phyloP scores from a whole-genome alignment of 441 rosid species.

The Corymbia calophylla region DNA sequence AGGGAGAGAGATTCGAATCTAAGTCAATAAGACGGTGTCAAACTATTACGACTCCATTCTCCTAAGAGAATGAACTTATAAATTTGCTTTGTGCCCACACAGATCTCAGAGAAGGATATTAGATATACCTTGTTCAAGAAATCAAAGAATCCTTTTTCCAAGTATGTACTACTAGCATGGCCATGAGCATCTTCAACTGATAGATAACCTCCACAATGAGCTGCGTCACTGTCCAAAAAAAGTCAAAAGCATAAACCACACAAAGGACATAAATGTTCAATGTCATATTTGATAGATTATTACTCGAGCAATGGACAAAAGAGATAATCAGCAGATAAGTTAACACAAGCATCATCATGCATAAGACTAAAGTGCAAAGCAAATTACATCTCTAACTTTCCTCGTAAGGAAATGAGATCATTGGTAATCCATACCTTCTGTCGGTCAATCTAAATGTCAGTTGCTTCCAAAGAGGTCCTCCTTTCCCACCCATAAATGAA shows the following conservation, averaged over 20 bases:
- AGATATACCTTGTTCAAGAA: constrained; percentile 62
- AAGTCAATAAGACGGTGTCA: not conserved
- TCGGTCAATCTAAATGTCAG: constrained; percentile 71
- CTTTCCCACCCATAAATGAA: constrained; percentile 95
- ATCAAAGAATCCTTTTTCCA: constrained; percentile 81
- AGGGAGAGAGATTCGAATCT: not conserved
- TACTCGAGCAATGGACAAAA: not conserved
- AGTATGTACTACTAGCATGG: constrained; percentile 26
- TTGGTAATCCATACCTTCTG: constrained; percentile 48
- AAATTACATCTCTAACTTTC: not conserved
- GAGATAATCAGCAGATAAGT: not conserved
- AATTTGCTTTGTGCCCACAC: not conserved
- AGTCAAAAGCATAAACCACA: not conserved
- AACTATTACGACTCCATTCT: not conserved
- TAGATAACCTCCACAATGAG: constrained; percentile 51
- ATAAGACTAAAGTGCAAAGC: not conserved
- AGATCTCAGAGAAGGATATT: not conserved
- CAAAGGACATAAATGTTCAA: not conserved
- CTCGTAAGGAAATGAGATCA: not conserved
- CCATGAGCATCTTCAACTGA: constrained; percentile 57
- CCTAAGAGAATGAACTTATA: not conserved
- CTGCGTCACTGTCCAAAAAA: constrained; percentile 30
- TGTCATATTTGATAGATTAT: not conserved
- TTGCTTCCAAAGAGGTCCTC: constrained; percentile 96
- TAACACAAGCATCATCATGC: not conserved